These are phyloP conservation scores for Podospora tetraspora DNA, from an alignment of 495 filamentous ascomycete species.

Conservation along the genomic window DNA sequence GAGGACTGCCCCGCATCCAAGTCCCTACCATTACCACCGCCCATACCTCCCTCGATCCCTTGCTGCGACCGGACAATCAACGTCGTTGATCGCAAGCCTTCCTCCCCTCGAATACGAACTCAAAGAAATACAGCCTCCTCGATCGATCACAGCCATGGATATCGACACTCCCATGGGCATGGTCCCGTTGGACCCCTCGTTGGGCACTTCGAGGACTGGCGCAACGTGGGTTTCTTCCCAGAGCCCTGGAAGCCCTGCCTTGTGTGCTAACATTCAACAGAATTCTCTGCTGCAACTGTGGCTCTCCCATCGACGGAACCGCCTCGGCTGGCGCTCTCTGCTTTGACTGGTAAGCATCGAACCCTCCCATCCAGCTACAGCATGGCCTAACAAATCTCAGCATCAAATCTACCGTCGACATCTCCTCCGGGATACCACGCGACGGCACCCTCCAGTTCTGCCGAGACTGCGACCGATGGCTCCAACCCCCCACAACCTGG, in stretches of 20 bases:
- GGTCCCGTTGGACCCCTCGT: conserved; percentile 28
- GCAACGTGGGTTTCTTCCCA: conserved; percentile 52
- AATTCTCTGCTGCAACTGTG: conserved; percentile 93
- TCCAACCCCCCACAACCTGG: conserved; percentile 83
- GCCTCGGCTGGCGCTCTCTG: conserved; percentile 80
- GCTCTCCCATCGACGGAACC: conserved; percentile 89
- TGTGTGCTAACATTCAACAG: conserved; percentile 38
- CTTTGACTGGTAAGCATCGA: conserved; percentile 59
- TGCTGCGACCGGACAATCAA: not conserved
- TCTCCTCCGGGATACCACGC: conserved; percentile 84
- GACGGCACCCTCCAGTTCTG: conserved; percentile 81
- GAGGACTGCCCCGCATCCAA: conserved; percentile 11
- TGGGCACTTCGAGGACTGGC: conserved; percentile 42
- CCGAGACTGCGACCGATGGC: conserved; percentile 88
- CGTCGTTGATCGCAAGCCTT: not conserved
- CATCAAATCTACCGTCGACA: conserved; percentile 86
- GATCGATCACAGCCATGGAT: conserved; percentile 50
- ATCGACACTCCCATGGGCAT: conserved; percentile 59
- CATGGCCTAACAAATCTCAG: conserved; percentile 1
- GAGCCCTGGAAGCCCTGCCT: not conserved
- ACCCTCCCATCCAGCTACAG: not conserved
- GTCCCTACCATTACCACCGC: not conserved
- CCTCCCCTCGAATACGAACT: not conserved
- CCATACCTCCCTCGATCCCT: not conserved
- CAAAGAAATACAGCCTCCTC: not conserved